phyloP scores from a whole-genome alignment of 2,329 filamentous ascomycete species.

The Exophiala mesophila region DNA sequence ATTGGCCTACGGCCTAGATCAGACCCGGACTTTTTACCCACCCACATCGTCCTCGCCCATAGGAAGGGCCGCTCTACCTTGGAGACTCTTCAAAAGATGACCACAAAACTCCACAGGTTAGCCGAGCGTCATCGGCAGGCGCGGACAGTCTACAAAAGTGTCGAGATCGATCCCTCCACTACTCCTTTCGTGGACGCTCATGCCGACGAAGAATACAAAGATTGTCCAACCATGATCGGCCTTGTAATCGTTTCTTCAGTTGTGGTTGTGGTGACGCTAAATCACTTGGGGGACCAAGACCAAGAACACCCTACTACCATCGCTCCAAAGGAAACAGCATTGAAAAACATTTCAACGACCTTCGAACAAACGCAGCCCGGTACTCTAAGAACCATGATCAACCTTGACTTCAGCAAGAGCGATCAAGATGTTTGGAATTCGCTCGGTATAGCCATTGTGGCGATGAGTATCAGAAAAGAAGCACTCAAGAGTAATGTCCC shows the following conservation, averaged over 20 bases:
- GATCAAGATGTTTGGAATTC: slow-evolving; percentile 58
- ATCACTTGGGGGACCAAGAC: slow-evolving; percentile 1
- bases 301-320: slow-evolving; percentile 8
- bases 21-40: slow-evolving; percentile 34
- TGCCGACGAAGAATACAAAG: slow-evolving; percentile 22
- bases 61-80: slow-evolving; percentile 36
- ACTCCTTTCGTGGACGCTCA: neutral
- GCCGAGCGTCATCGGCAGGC: slow-evolving; percentile 39
- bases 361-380: slow-evolving; percentile 6
- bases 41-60: slow-evolving; percentile 44
- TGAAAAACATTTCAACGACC: slow-evolving; percentile 1
- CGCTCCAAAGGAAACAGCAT: slow-evolving; percentile 5
- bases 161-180: slow-evolving; percentile 11
- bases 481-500: slow-evolving; percentile 14
- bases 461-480: slow-evolving; percentile 48
- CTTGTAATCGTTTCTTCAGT: slow-evolving; percentile 51
- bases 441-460: slow-evolving; percentile 52
- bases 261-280: slow-evolving; percentile 50
- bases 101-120: slow-evolving; percentile 41
- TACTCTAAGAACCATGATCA: slow-evolving; percentile 41
- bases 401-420: slow-evolving; percentile 50
- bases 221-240: slow-evolving; percentile 49
- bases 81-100: slow-evolving; percentile 40
- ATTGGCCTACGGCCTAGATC: slow-evolving; percentile 36
- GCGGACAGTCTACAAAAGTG: slow-evolving; percentile 18